A percentile compares a stretch with the other conserved stretches of the same genome.
Conservation (phyloP, 176 grass and related monocot species). For the Pontederia paniculata region DNA sequence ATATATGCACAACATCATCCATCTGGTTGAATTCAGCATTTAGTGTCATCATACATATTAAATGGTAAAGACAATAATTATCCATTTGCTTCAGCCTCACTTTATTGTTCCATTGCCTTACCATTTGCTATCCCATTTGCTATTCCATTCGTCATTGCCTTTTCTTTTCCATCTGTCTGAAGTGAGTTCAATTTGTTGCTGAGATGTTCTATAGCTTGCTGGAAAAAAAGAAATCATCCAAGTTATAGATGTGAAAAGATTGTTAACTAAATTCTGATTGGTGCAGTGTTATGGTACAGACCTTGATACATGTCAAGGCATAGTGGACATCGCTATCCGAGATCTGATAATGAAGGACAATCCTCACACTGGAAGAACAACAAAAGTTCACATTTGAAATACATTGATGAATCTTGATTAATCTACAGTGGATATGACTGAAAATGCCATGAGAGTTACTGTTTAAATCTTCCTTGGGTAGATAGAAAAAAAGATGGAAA, state of each 20-base stretch:
- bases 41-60: too few relatives aligned
- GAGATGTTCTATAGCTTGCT: slow-evolving; percentile 47
- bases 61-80: too few relatives aligned
- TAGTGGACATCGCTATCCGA: slow-evolving; percentile 73
- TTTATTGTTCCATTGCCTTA: too few relatives aligned
- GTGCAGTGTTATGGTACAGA: neutral
- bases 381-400: neutral
- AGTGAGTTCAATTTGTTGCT: too few relatives aligned
- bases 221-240: slow-evolving; percentile 19
- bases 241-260: neutral
- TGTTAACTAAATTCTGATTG: neutral
- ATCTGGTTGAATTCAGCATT: too few relatives aligned
- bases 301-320: slow-evolving; percentile 62
- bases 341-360: slow-evolving; percentile 92
- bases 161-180: too few relatives aligned
- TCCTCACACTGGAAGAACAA: slow-evolving; percentile 45
- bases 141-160: too few relatives aligned
- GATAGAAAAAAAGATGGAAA: too few relatives aligned
- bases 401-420: neutral
- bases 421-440: neutral
- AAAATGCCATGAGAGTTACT: neutral
- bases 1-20: too few relatives aligned
- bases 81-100: too few relatives aligned
- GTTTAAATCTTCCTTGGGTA: too few relatives aligned
- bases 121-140: too few relatives aligned